Percentiles rank a stretch among this genome's conserved stretches.
These are phyloP conservation scores for Geotrichum restrictum DNA, from an alignment of 1,139 yeast genomes.

Conservation along the genomic window DNA sequence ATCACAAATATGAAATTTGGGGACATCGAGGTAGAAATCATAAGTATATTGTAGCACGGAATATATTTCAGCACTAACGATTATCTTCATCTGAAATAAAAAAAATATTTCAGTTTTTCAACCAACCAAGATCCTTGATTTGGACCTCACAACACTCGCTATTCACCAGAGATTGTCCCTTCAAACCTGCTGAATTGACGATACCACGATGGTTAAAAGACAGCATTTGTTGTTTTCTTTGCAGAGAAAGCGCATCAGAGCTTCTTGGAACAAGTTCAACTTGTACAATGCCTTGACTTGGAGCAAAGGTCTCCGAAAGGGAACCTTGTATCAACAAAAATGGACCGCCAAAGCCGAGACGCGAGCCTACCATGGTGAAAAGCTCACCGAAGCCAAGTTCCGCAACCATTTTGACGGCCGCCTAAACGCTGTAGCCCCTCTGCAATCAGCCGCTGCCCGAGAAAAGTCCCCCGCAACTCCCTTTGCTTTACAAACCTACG, in stretches of 20 bases:
- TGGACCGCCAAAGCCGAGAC: slow-evolving; percentile 90
- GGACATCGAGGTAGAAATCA: neutral
- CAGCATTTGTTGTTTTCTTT: slow-evolving; percentile 23
- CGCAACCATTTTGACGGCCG: slow-evolving; percentile 67
- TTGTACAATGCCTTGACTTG: slow-evolving; percentile 66
- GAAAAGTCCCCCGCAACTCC: slow-evolving; percentile 48
- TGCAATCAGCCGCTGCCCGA: slow-evolving; percentile 30
- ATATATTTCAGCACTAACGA: neutral
- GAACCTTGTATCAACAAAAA: slow-evolving; percentile 80
- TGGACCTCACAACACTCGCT: neutral
- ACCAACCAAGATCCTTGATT: slow-evolving; percentile 18
- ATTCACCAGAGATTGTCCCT: slow-evolving; percentile 2
- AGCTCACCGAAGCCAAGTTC: slow-evolving; percentile 79
- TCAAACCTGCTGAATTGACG: neutral
- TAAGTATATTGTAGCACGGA: neutral
- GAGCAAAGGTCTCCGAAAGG: slow-evolving; percentile 47
- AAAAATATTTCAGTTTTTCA: slow-evolving; percentile 5
- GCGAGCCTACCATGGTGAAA: slow-evolving; percentile 94
- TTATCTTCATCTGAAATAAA: neutral
- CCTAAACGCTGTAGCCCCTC: slow-evolving; percentile 77
- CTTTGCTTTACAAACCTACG: slow-evolving; percentile 81
- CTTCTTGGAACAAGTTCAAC: slow-evolving; percentile 90
- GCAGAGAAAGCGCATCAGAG: slow-evolving; percentile 55
- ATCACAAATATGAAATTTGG: neutral
- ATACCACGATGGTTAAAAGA: slow-evolving; percentile 21